Conservation (phyloP, 2,329 filamentous ascomycete species). For the Pestalotiopsis fici region DNA sequence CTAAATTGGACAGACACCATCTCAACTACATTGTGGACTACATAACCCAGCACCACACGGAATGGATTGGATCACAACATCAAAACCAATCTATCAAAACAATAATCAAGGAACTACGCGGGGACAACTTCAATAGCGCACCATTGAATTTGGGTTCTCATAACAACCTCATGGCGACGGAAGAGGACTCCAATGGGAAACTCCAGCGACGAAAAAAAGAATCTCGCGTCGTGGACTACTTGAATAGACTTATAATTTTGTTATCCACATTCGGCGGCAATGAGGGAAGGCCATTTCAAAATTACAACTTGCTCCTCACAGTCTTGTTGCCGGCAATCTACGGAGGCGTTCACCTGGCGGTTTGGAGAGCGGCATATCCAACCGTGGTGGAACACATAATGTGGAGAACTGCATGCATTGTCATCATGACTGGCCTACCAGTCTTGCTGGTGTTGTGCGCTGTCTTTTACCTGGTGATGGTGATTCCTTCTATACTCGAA, state of each 20-base stretch:
- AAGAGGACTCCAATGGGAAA: too few relatives aligned
- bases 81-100: neutral
- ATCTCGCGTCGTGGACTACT: too few relatives aligned
- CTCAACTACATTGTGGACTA: neutral
- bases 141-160: too few relatives aligned
- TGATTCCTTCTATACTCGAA: neutral
- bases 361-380: neutral
- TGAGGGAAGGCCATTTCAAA: too few relatives aligned
- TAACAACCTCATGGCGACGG: too few relatives aligned
- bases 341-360: neutral
- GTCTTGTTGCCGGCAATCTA: neutral
- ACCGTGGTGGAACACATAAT: neutral
- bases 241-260: too few relatives aligned
- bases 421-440: neutral
- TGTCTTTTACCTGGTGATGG: neutral
- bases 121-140: neutral
- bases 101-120: neutral
- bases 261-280: too few relatives aligned
- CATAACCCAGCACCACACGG: neutral
- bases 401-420: neutral
- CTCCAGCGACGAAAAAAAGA: too few relatives aligned
- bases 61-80: neutral
- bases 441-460: neutral
- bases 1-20: neutral
- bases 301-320: neutral